Evolutionary conservation across 164 flowering plant genomes (phyloP).

Genomic region (Tinospora cordifolia): DNA sequence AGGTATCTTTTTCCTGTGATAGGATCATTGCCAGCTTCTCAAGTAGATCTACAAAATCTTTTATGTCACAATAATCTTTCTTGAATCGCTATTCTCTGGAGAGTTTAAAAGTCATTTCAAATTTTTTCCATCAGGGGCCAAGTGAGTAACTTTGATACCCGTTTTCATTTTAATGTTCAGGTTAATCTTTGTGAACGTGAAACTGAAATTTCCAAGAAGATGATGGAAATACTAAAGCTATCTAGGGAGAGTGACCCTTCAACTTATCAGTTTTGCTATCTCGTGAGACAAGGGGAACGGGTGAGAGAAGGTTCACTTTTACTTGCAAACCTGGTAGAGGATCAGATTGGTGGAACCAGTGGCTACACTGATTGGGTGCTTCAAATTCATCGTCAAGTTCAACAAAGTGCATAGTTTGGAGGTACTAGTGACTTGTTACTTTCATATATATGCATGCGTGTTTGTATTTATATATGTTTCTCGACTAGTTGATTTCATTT

Average conservation of each 20-base stretch:
- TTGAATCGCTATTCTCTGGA: background rate
- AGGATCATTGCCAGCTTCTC: too few species aligned
- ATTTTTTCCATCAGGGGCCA: background rate
- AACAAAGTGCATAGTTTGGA: conserved; percentile 52
- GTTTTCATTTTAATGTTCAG: conserved; percentile 30
- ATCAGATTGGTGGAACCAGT: conserved; percentile 58
- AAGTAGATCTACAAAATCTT: background rate
- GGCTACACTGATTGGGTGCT: conserved; percentile 82
- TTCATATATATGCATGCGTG: too few species aligned
- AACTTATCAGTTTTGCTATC: conserved; percentile 61
- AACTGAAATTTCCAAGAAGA: conserved; percentile 65
- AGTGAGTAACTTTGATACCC: background rate
- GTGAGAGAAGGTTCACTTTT: conserved; percentile 81
- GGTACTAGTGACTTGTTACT: conserved; percentile 16
- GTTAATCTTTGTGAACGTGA: conserved; percentile 45
- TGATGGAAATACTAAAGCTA: conserved; percentile 44
- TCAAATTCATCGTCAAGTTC: conserved; percentile 79
- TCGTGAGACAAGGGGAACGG: conserved; percentile 94
- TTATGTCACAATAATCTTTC: background rate
- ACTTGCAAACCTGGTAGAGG: conserved; percentile 79
- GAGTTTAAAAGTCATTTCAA: background rate
- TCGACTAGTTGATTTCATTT: too few species aligned
- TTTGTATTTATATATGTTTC: too few species aligned
- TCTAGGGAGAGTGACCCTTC: conserved; percentile 55
- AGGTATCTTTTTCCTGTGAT: too few species aligned